phyloP scores from a whole-genome alignment of 352 stramenopile genomes.

The Pythium inflatum region DNA sequence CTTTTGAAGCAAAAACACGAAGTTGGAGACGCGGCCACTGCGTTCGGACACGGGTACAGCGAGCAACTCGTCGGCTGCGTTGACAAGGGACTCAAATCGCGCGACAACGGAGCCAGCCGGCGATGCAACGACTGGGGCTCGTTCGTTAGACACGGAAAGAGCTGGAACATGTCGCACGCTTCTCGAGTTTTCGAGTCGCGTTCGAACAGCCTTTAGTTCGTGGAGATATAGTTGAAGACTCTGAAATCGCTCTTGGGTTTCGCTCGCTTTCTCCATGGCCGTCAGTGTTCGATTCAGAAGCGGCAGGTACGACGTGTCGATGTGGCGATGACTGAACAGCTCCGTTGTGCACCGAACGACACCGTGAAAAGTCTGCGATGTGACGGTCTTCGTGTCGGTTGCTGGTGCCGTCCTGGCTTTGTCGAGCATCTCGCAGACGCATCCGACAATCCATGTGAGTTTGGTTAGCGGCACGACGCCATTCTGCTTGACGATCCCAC shows the following conservation, averaged over 20 bases:
- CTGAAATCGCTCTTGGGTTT: background rate
- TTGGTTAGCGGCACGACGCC: background rate
- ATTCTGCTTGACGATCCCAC: background rate
- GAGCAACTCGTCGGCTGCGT: conserved; percentile 11
- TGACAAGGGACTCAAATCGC: conserved; percentile 8
- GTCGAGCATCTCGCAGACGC: background rate
- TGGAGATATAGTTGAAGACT: background rate
- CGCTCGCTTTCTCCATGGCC: background rate
- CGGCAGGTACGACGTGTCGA: background rate
- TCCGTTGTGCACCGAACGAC: background rate
- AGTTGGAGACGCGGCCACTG: background rate
- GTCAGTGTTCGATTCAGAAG: background rate
- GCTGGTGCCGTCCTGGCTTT: background rate
- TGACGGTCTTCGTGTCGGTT: background rate
- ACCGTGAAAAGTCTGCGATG: background rate
- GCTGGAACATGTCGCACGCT: too few relatives aligned
- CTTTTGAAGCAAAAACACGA: conserved; percentile 17
- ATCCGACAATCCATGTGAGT: background rate
- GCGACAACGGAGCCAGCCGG: background rate
- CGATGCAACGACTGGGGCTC: too few relatives aligned
- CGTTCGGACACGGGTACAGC: conserved; percentile 7
- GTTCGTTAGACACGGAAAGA: too few relatives aligned
- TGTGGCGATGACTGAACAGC: background rate
- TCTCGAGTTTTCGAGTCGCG: background rate
- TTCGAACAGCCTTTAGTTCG: background rate